phyloP scores from a whole-genome alignment of 2,329 filamentous ascomycete genomes.

The Colletotrichum chlorophyti region DNA sequence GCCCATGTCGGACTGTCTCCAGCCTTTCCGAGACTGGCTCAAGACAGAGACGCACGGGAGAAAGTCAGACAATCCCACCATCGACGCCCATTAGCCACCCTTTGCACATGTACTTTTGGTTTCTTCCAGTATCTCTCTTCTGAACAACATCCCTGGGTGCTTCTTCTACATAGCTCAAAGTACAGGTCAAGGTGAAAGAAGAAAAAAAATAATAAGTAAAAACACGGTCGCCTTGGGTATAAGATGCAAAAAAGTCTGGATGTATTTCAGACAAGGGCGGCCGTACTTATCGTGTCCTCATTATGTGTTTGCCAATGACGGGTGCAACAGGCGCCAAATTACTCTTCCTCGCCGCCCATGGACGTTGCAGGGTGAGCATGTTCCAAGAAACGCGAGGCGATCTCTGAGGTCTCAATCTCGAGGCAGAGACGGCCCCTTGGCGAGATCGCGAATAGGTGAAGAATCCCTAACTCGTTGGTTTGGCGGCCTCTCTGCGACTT shows the following conservation, averaged over 20 bases:
- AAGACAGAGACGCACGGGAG: too few species aligned
- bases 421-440: not conserved
- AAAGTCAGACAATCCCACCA: too few species aligned
- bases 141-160: too few species aligned
- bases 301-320: not conserved
- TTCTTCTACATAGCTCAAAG: too few species aligned
- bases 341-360: constrained; percentile 1
- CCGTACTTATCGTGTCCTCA: constrained; percentile 9
- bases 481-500: not conserved
- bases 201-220: not conserved
- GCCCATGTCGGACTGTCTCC: too few species aligned
- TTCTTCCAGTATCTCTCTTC: too few species aligned
- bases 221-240: constrained; percentile 21
- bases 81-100: too few species aligned
- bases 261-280: not conserved
- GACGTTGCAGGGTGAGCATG: not conserved
- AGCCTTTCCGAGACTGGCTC: too few species aligned
- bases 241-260: constrained; percentile 19
- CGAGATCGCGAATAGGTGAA: not conserved
- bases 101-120: too few species aligned
- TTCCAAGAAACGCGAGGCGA: not conserved
- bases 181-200: too few species aligned
- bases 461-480: not conserved
- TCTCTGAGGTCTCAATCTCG: not conserved
- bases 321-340: constrained; percentile 6